Conservation (phyloP, 2,329 filamentous ascomycete species). For the Ceratocystis eucalypticola region DNA sequence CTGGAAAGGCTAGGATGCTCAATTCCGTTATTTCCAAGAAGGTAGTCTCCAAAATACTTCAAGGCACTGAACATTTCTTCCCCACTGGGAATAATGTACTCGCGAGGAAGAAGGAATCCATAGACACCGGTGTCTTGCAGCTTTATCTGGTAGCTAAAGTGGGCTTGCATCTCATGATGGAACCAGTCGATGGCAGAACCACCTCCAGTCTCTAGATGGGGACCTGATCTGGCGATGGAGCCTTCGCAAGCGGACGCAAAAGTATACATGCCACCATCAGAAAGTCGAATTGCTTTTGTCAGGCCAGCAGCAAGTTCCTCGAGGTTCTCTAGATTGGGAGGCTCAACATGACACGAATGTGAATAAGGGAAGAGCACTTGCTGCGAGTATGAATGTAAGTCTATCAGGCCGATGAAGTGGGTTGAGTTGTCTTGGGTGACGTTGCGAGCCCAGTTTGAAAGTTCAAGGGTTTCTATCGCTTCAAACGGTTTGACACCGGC, state of each 20-base stretch:
- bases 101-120: constrained; percentile 76
- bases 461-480: constrained; percentile 58
- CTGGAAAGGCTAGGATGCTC: constrained; percentile 30
- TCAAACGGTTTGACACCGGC: constrained; percentile 74
- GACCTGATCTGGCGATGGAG: constrained; percentile 10
- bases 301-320: constrained; percentile 80
- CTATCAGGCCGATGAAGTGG: constrained; percentile 70
- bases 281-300: constrained; percentile 75
- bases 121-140: constrained; percentile 86
- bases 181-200: constrained; percentile 92
- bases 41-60: constrained; percentile 69
- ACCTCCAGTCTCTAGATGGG: constrained; percentile 57
- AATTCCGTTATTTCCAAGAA: constrained; percentile 56
- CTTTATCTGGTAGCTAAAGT: constrained; percentile 88
- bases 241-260: constrained; percentile 81
- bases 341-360: constrained; percentile 63
- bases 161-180: constrained; percentile 70
- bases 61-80: constrained; percentile 76
- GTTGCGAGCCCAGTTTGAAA: constrained; percentile 73
- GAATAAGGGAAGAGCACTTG: constrained; percentile 87
- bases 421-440: constrained; percentile 57
- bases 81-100: constrained; percentile 78
- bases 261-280: constrained; percentile 60
- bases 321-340: constrained; percentile 80
- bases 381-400: constrained; percentile 91